Evolutionary conservation across 2,329 filamentous ascomycete genomes (phyloP), one percentile per base, ranked within the genome.

Genomic region (Dichotomopilus funicola): DNA sequence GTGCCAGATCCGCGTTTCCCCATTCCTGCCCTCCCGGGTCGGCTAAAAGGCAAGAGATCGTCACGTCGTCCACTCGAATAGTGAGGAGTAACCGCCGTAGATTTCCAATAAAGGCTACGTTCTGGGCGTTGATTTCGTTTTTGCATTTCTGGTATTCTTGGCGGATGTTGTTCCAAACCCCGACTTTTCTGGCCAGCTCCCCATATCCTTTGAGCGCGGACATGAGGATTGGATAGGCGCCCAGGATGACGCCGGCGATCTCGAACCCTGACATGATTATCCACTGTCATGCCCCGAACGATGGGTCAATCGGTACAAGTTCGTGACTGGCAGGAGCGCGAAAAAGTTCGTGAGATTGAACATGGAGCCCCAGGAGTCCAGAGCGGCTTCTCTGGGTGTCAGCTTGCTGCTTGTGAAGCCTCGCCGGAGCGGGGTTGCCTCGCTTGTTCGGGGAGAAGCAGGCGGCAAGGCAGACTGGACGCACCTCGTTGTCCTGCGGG

Each of bases 11-110:
- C 6, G 52, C 9, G 10, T 63, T 60, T 19, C 59, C 61, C 64
- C 63, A 67, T 2, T 31, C 35, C 5, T 48, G 46, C 1, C 61
- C 60, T 2, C 61, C 61, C 0, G 62, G 64, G 12, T 62, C 44
- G 2, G 48, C 31, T 2, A 64, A 47, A 35, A 66, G 35, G n/a
- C 56, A 37, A 11, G 57, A n/a, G 27, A 65, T 43, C 41, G 51
- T 46, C 27, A 43, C 46, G 9, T 63, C 60, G 19, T 65, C 62
- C 5, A 54, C 43, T 6, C 61, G 53, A 0, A 65, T 37, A 4
- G 64, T 64, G 2, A 65, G 49, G 1, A 68, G 44, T 1, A 68
- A 59, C 34, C 54, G 52, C 46, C 53, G 61, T 49, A 66, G 49
- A 40, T 65, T 56, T 1, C 36, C 12, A 9, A 40, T 54, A 33